Conservation (phyloP, 192 early-diverging fungal genomes). For the Mortierella hygrophila region DNA sequence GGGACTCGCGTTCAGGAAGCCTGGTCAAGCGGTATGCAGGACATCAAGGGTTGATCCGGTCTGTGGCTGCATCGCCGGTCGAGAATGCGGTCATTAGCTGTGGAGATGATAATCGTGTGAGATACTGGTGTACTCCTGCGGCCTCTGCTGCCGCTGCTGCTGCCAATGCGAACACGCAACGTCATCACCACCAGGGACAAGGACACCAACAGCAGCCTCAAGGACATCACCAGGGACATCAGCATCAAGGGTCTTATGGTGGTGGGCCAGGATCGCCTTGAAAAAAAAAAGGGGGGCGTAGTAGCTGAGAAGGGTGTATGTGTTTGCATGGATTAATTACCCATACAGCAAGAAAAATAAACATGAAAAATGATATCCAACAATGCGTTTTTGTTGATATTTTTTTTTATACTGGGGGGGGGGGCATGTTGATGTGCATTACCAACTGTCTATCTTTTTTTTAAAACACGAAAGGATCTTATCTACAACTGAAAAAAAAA, state of each 20-base stretch:
- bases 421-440: neutral
- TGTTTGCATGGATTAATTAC: neutral
- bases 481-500: slow-evolving; percentile 14
- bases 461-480: slow-evolving; percentile 2
- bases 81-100: slow-evolving; percentile 72
- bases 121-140: slow-evolving; percentile 35
- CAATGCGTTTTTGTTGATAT: neutral
- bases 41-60: slow-evolving; percentile 68
- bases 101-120: slow-evolving; percentile 55
- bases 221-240: neutral
- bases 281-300: neutral
- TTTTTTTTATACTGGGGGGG: neutral
- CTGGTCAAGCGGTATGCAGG: slow-evolving; percentile 66
- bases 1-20: slow-evolving; percentile 78
- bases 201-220: neutral
- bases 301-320: too few species aligned
- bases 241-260: neutral
- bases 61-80: slow-evolving; percentile 71
- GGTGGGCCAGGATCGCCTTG: neutral
- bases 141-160: neutral
- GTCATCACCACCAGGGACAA: neutral
- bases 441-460: neutral
- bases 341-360: neutral
- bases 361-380: neutral
- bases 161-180: neutral